Evolutionary conservation across 352 stramenopile genomes (phyloP), one percentile per base, ranked within the genome.

Genomic region (Globisporangium heterothallicum): DNA sequence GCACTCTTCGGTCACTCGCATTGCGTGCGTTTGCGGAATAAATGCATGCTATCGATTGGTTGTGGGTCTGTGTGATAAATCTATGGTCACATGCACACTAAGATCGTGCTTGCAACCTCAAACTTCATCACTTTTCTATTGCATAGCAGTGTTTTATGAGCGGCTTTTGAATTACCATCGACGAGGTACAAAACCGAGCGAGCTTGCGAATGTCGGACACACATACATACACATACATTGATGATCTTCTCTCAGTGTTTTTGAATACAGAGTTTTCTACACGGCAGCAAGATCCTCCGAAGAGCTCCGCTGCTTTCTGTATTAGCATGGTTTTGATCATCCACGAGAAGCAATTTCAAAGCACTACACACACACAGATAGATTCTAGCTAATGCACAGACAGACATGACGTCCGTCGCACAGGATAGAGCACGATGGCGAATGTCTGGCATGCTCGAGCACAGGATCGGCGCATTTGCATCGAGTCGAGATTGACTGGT

Each of bases 321-420:
- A 77, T 89, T 89, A 89, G 78, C 78, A 89, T 89, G 76, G 76
- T 84, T 59, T 61, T 70, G 64, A 38, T 61, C 70, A 79, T 83
- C 72, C 73, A 48, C 40, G 72, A 83, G 72, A 83, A 78, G 61
- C 26, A 25, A 40, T 34, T n/a, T n/a, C n/a, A n/a, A n/a, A n/a
- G n/a, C n/a, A 38, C 14, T 19, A 48, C 18, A 48, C 6, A 53
- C 9, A 36, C 7, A 63, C 4, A 58, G 4, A 35, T 24, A 40
- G 0, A 42, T 25, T 12, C 35, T n/a, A n/a, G n/a, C n/a, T n/a
- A 46, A 18, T 10, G 29, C 51, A 36, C 27, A 58, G 6, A 19
- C 6, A 24, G 2, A 29, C 12, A 27, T n/a, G n/a, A n/a, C n/a
- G n/a, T n/a, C n/a, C n/a, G n/a, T n/a, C n/a, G n/a, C n/a, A n/a